phyloP scores from a whole-genome alignment of 2,329 filamentous ascomycete species.

The Exophiala spinifera region DNA sequence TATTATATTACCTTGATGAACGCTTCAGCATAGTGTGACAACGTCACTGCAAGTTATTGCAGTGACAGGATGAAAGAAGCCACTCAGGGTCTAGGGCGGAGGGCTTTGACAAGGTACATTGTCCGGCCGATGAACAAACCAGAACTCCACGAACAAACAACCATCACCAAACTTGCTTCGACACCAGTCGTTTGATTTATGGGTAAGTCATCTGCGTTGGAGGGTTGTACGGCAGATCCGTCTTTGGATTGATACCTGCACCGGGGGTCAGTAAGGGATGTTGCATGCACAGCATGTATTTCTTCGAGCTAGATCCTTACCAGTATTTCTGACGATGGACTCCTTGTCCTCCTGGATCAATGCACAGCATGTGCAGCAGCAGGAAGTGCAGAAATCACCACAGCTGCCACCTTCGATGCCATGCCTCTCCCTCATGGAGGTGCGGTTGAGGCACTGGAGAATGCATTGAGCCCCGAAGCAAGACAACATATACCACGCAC shows the following conservation, averaged over 20 bases:
- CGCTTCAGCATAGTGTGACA: too few relatives aligned
- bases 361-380: conserved; percentile 57
- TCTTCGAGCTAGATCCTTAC: not conserved
- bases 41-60: not conserved
- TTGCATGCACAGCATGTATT: too few relatives aligned
- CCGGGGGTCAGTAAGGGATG: too few relatives aligned
- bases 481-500: conserved; percentile 33
- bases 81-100: too few relatives aligned
- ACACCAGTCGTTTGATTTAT: too few relatives aligned
- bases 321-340: conserved; percentile 30
- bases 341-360: conserved; percentile 61
- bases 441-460: conserved; percentile 53
- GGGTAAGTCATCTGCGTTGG: conserved; percentile 22
- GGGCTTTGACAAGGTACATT: not conserved
- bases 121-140: not conserved
- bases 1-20: too few relatives aligned
- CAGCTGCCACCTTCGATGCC: conserved; percentile 50
- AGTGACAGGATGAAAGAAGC: too few relatives aligned
- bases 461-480: conserved; percentile 37
- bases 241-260: conserved; percentile 25
- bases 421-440: conserved; percentile 53
- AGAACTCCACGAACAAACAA: not conserved
- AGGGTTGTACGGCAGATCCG: conserved; percentile 22
- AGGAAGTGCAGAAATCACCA: conserved; percentile 53
- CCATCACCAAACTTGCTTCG: not conserved